Base-by-base conservation (phyloP, 1,139 yeast species). In the Hansenula lynferdii region DNA sequence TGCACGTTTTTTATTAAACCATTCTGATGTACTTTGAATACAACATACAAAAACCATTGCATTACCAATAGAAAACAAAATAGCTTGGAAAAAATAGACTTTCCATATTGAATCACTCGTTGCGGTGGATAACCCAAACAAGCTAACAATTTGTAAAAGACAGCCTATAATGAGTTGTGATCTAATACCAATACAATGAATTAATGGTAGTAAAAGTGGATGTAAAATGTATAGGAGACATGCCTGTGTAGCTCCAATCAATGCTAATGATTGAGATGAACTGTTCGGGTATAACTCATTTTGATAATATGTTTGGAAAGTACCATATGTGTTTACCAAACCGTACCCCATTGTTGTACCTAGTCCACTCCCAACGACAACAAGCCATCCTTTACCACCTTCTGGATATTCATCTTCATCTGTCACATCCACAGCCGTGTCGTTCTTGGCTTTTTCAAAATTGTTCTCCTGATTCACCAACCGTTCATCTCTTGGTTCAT, bases 361-460 rank as follows among this genome's bases (percentile, higher is more conserved):
- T 3, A 18, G 11, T 10, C 31, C 31, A 19, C 31, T 19, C 3
- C 31, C 31, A 6, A 19, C 4, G 16, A 28, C 20, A 4, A 28
- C 31, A 19, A 28, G 16, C 31, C 31, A 28, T 12, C 31, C 31
- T 28, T n/a, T 28, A 4, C 31, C 31, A 28, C 31, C 31, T 28
- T 28, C 31, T 19, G 16, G 18, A 19, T 28, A 7, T 17, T 27
- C 29, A 17, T 17, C 14, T 4, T 16, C 6, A 11, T 27, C 29
- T 11, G 29, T n/a, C n/a, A n/a, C 25, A 50, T 34, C 0, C 34
- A 2, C 1, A 36, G 38, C 4, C 48, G 44, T 12, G 41, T 39
- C 9, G 35, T 15, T 22, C 36, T 32, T 29, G n/a, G n/a, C n/a
- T n/a, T n/a, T n/a, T n/a, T n/a, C n/a, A n/a, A n/a, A n/a, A n/a